Evolutionary conservation across 1,284 basidiomycete genomes (phyloP).

Genomic region (Testicularia cyperi): DNA sequence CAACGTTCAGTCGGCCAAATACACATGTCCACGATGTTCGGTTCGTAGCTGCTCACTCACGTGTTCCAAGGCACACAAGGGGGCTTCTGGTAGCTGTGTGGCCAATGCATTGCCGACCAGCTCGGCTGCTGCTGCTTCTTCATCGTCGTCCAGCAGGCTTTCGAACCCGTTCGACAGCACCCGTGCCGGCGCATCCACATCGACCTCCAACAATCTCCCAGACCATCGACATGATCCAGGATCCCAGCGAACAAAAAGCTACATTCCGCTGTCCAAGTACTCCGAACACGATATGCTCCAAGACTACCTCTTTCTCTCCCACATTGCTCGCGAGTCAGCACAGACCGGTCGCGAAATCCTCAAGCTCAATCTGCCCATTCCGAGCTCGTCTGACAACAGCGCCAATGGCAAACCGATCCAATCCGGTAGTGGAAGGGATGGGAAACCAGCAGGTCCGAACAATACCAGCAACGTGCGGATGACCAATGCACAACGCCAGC

Average conservation of each 20-base stretch:
- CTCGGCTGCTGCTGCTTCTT: too few relatives aligned
- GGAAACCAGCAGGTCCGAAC: not conserved
- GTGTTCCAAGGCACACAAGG: conserved; percentile 24
- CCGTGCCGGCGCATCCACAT: too few relatives aligned
- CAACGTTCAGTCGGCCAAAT: conserved; percentile 6
- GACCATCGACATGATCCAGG: too few relatives aligned
- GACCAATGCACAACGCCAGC: conserved; percentile 18
- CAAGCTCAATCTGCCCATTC: conserved; percentile 11
- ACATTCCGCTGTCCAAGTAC: conserved; percentile 13
- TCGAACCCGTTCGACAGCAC: not conserved
- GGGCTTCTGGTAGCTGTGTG: too few relatives aligned
- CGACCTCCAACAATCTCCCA: too few relatives aligned
- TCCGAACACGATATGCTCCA: conserved; percentile 11
- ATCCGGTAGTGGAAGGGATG: too few relatives aligned
- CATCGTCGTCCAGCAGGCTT: too few relatives aligned
- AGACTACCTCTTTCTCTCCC: conserved; percentile 28
- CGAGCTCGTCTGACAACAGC: not conserved
- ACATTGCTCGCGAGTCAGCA: conserved; percentile 7
- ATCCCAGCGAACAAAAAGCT: too few relatives aligned
- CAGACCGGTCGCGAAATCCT: conserved; percentile 13
- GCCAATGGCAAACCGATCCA: not conserved
- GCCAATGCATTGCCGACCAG: too few relatives aligned
- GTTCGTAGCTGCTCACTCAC: conserved; percentile 18
- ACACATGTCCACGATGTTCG: conserved; percentile 25
- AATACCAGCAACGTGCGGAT: not conserved